A percentile compares a stretch with the other conserved stretches of the same genome.
Conservation (phyloP, 2,329 filamentous ascomycete genomes). For the Aspergillus caelatus region DNA sequence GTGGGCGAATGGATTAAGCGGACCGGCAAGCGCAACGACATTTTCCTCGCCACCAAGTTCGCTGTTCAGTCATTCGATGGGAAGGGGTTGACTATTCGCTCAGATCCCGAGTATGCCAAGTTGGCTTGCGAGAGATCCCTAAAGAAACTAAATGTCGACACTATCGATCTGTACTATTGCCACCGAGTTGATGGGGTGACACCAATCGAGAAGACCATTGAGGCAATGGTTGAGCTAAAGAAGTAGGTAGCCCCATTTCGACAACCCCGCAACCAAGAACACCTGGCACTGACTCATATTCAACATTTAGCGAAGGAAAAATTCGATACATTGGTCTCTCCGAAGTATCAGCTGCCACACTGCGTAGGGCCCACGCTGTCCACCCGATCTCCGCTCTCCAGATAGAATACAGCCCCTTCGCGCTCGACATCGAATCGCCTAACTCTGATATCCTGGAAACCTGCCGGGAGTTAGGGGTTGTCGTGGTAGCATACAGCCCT, state of each 20-base stretch:
- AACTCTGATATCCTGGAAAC: constrained; percentile 55
- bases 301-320: constrained; percentile 45
- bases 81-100: constrained; percentile 27
- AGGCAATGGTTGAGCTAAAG: constrained; percentile 49
- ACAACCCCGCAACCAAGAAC: too few relatives aligned
- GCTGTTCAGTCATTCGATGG: constrained; percentile 25
- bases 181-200: constrained; percentile 48
- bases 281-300: too few relatives aligned
- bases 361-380: constrained; percentile 53
- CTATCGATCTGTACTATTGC: constrained; percentile 49
- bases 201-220: constrained; percentile 49
- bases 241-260: constrained; percentile 22
- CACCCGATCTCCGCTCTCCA: constrained; percentile 54
- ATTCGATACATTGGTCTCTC: constrained; percentile 53
- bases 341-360: constrained; percentile 47
- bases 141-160: constrained; percentile 38
- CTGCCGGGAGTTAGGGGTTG: constrained; percentile 60
- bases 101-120: constrained; percentile 41
- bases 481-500: constrained; percentile 61
- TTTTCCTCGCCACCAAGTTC: constrained; percentile 48
- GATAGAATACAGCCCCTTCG: constrained; percentile 56
- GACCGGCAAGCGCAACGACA: constrained; percentile 41
- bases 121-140: constrained; percentile 40
- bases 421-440: constrained; percentile 50
- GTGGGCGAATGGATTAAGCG: constrained; percentile 46